These are phyloP conservation scores for Aspergillus ruber DNA, from an alignment of 2,329 filamentous ascomycete species.

Conservation along the genomic window DNA sequence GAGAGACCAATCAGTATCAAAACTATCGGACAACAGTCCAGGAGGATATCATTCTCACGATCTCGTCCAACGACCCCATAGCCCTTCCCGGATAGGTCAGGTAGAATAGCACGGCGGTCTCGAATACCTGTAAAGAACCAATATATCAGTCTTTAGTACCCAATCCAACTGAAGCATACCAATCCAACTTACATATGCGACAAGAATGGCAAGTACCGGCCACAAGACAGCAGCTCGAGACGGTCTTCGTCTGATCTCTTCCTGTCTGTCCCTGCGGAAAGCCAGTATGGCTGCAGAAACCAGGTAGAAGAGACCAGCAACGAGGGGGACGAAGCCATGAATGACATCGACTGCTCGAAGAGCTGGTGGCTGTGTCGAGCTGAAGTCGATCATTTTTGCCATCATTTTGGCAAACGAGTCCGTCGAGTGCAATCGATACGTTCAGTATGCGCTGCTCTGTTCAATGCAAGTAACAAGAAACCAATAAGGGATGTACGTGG, in stretches of 20 bases:
- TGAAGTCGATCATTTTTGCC: neutral
- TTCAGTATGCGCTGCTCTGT: neutral
- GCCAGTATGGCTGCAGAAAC: slow-evolving; percentile 33
- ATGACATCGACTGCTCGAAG: slow-evolving; percentile 2
- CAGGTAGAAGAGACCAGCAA: slow-evolving; percentile 54
- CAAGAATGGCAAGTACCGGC: slow-evolving; percentile 27
- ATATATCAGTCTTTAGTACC: neutral
- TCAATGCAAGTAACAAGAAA: slow-evolving; percentile 1
- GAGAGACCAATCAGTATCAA: neutral
- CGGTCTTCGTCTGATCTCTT: slow-evolving; percentile 38
- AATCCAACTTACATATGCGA: slow-evolving; percentile 34
- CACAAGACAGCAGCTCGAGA: slow-evolving; percentile 30
- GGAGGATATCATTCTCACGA: slow-evolving; percentile 1
- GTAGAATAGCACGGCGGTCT: slow-evolving; percentile 12
- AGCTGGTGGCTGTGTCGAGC: neutral
- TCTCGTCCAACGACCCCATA: neutral
- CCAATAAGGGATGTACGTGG: neutral
- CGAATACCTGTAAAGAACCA: slow-evolving; percentile 2
- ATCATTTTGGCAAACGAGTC: neutral
- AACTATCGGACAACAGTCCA: neutral
- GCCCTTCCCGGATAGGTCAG: neutral
- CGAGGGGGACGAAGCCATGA: slow-evolving; percentile 36
- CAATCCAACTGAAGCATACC: neutral
- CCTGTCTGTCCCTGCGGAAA: slow-evolving; percentile 16
- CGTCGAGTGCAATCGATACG: neutral